Conservation (phyloP, 768 basidiomycete species). For the Pisolithus sp. region DNA sequence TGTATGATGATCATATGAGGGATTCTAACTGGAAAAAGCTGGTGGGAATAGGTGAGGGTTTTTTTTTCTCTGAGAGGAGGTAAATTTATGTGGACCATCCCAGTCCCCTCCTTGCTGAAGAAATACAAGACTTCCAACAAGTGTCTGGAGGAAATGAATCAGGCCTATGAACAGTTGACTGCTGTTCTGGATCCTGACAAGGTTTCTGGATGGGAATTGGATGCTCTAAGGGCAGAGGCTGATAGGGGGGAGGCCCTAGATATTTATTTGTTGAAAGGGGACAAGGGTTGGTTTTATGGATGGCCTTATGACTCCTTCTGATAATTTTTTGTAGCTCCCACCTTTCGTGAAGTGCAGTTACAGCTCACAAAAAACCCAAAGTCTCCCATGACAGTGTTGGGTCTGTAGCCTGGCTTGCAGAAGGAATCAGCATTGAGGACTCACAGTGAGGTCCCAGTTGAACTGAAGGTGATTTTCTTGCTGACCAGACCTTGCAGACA, state of each 20-base stretch:
- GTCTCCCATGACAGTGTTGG: too few relatives aligned
- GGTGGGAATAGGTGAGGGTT: constrained; percentile 15
- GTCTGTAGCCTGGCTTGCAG: too few relatives aligned
- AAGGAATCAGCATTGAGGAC: neutral
- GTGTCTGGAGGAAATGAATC: neutral
- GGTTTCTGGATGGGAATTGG: neutral
- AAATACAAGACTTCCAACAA: neutral
- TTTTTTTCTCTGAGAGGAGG: neutral
- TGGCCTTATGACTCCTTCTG: too few relatives aligned
- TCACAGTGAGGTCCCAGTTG: neutral
- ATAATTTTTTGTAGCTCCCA: neutral
- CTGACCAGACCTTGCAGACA: neutral
- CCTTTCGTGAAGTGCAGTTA: neutral
- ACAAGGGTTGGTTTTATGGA: too few relatives aligned
- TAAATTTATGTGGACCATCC: neutral
- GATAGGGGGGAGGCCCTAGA: too few relatives aligned
- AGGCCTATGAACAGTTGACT: neutral
- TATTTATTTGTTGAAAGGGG: too few relatives aligned
- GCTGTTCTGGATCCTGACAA: neutral
- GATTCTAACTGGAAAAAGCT: constrained; percentile 31
- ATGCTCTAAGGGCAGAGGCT: neutral
- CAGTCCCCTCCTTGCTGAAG: neutral
- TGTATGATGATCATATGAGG: constrained; percentile 25
- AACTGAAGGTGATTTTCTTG: neutral
- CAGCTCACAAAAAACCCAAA: too few relatives aligned